A percentile compares a stretch with the other conserved stretches of the same genome.
These are phyloP conservation scores for Pelargonium exstipulatum DNA, from an alignment of 441 rosid genomes.

Conservation along the genomic window DNA sequence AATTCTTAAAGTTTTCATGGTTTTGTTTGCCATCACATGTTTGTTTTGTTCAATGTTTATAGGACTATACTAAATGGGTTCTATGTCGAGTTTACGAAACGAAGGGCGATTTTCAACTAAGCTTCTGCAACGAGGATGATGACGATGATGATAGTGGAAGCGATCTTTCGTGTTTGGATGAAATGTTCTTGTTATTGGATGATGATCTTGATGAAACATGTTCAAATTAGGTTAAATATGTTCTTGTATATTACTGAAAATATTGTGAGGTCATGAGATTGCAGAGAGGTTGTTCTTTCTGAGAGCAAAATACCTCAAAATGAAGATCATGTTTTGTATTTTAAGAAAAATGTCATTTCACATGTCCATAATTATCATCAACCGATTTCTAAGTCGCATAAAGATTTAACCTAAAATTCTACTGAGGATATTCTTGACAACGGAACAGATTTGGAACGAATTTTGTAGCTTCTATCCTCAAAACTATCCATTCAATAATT, in stretches of 20 bases:
- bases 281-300: too few species aligned
- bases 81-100: conserved; percentile 36
- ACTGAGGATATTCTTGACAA: too few species aligned
- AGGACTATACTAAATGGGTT: conserved; percentile 29
- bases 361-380: too few species aligned
- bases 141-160: conserved; percentile 28
- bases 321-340: too few species aligned
- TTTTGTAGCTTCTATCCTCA: too few species aligned
- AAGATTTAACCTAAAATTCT: too few species aligned
- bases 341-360: too few species aligned
- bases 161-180: conserved; percentile 43
- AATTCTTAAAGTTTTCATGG: background rate
- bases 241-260: background rate
- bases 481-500: too few species aligned
- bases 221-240: conserved; percentile 15
- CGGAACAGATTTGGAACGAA: too few species aligned
- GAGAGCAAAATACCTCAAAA: too few species aligned
- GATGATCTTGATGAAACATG: conserved; percentile 37
- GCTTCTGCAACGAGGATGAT: conserved; percentile 17
- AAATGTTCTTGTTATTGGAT: conserved; percentile 38
- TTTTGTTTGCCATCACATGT: background rate
- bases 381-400: too few species aligned
- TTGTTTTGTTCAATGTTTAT: background rate
- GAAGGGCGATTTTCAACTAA: conserved; percentile 2
- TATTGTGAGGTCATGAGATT: too few species aligned